These are phyloP conservation scores for Oryza meridionalis DNA, from an alignment of 176 grass and related monocot species.

Conservation along the genomic window DNA sequence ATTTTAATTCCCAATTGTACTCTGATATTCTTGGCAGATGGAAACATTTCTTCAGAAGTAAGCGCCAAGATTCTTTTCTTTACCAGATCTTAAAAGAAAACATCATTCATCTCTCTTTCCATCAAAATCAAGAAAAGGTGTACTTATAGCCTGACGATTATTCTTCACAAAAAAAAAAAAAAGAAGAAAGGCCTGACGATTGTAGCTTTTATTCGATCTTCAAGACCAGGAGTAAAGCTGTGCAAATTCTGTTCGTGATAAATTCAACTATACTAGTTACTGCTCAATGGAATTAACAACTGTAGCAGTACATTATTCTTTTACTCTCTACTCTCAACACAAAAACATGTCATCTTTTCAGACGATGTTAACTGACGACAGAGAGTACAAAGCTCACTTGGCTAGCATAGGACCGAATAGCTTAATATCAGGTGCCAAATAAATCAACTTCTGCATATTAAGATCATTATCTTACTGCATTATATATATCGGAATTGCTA, in stretches of 20 bases:
- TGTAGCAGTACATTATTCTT: too few relatives aligned
- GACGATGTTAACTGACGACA: background rate
- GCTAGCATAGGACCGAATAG: too few relatives aligned
- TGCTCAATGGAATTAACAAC: background rate
- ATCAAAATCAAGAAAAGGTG: background rate
- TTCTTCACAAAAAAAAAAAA: background rate
- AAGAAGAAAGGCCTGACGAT: background rate
- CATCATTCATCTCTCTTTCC: background rate
- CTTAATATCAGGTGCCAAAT: too few relatives aligned
- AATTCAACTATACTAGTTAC: background rate
- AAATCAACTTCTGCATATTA: too few relatives aligned
- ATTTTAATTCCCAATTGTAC: constrained; percentile 15
- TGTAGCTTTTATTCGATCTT: background rate
- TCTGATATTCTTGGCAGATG: background rate
- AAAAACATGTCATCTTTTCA: background rate
- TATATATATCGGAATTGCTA: too few relatives aligned
- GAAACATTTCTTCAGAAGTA: constrained; percentile 1
- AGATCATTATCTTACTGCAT: too few relatives aligned
- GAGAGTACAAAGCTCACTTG: too few relatives aligned
- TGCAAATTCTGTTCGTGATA: background rate
- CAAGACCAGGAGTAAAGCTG: background rate
- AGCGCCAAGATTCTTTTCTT: constrained; percentile 33
- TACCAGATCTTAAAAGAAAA: background rate
- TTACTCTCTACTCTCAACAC: too few relatives aligned
- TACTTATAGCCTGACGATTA: background rate